phyloP scores from a whole-genome alignment of 2,329 filamentous ascomycete genomes.

The Juglanconis sp. region DNA sequence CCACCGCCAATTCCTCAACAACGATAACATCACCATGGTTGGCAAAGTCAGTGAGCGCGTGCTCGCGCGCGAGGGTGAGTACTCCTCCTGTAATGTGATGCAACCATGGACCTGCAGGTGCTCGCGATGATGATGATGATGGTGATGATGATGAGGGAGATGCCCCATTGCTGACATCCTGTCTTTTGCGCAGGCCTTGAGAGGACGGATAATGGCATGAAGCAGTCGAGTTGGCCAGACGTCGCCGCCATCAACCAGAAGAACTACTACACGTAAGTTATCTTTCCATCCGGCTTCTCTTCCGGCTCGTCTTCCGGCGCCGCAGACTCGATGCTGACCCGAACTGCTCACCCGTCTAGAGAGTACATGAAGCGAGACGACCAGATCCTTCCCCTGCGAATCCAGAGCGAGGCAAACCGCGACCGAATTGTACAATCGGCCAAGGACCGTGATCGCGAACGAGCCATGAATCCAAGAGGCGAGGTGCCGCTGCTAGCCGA shows the following conservation, averaged over 20 bases:
- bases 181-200: constrained; percentile 67
- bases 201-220: constrained; percentile 98
- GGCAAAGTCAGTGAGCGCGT: constrained; percentile 65
- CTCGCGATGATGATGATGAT: not conserved
- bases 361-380: constrained; percentile 99
- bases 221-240: constrained; percentile 89
- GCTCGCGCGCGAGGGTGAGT: constrained; percentile 59
- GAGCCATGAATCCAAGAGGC: constrained; percentile 73
- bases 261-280: constrained; percentile 89
- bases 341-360: constrained; percentile 41
- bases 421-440: constrained; percentile 81
- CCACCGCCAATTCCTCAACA: constrained; percentile 19
- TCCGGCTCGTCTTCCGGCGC: not conserved
- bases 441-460: constrained; percentile 70
- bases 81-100: not conserved
- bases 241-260: constrained; percentile 96
- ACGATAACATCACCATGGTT: constrained; percentile 43
- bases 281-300: not conserved
- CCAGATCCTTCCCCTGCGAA: constrained; percentile 83
- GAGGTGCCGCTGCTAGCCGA: constrained; percentile 60
- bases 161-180: constrained; percentile 11
- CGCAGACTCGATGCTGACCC: constrained; percentile 21
- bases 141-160: not conserved
- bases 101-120: not conserved
- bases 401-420: constrained; percentile 82